These are phyloP conservation scores for Sclerotinia glacialis DNA, from an alignment of 2,329 filamentous ascomycete genomes.

Conservation along the genomic window DNA sequence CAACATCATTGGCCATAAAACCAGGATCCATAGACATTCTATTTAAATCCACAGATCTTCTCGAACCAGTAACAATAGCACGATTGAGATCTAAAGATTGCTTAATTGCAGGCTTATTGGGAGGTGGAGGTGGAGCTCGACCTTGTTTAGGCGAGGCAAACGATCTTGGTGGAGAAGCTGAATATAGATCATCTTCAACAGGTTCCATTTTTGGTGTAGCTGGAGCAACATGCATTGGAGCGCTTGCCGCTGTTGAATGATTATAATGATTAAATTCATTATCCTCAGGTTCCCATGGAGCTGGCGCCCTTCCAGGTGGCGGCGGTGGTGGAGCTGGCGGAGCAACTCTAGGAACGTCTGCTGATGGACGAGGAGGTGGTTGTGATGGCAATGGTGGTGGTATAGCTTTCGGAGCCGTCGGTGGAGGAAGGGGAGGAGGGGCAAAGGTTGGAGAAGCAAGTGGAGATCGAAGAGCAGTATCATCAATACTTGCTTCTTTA, in stretches of 20 bases:
- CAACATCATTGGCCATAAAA: slow-evolving; percentile 84
- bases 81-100: slow-evolving; percentile 66
- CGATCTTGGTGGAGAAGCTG: slow-evolving; percentile 38
- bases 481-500: slow-evolving; percentile 73
- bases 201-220: slow-evolving; percentile 29
- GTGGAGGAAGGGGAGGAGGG: slow-evolving; percentile 54
- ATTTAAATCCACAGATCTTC: slow-evolving; percentile 63
- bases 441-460: slow-evolving; percentile 42
- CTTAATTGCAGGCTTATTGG: slow-evolving; percentile 44
- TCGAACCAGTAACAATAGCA: slow-evolving; percentile 42
- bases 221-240: slow-evolving; percentile 24
- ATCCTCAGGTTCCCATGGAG: slow-evolving; percentile 58
- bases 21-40: slow-evolving; percentile 75
- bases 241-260: slow-evolving; percentile 41
- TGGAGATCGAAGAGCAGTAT: slow-evolving; percentile 53
- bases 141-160: slow-evolving; percentile 39
- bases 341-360: slow-evolving; percentile 67
- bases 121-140: slow-evolving; percentile 47
- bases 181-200: slow-evolving; percentile 39
- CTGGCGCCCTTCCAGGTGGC: slow-evolving; percentile 37
- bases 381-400: slow-evolving; percentile 66
- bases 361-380: slow-evolving; percentile 55
- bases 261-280: slow-evolving; percentile 71
- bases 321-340: slow-evolving; percentile 57
- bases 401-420: slow-evolving; percentile 54